Evolutionary conservation across 2,329 filamentous ascomycete species (phyloP).

Genomic region (Phialophora verrucosa): DNA sequence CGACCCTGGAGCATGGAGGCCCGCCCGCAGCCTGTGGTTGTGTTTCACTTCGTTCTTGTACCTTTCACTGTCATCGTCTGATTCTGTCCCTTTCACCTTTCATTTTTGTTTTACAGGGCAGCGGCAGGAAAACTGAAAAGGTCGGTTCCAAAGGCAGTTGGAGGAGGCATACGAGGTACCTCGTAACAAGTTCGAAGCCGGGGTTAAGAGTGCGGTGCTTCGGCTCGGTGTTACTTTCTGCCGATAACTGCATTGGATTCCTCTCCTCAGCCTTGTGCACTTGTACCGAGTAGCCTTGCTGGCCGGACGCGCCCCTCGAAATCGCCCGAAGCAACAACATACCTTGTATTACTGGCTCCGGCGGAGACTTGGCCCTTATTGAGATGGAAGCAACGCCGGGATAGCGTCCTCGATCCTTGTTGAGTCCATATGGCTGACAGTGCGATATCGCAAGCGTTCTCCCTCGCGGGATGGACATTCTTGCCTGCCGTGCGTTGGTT

Average conservation of each 20-base stretch:
- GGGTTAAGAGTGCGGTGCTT: too few species aligned
- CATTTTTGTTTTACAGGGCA: too few species aligned
- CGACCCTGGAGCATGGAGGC: too few species aligned
- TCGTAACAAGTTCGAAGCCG: too few species aligned
- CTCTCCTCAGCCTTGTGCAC: not conserved
- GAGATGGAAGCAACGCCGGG: not conserved
- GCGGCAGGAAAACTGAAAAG: too few species aligned
- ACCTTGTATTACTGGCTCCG: too few species aligned
- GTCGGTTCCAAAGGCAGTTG: too few species aligned
- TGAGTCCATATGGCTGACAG: slow-evolving; percentile 39
- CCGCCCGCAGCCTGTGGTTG: too few species aligned
- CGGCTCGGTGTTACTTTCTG: not conserved
- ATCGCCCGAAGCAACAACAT: not conserved
- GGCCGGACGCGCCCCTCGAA: not conserved
- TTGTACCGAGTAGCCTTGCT: not conserved
- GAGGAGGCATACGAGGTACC: too few species aligned
- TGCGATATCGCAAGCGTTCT: slow-evolving; percentile 56
- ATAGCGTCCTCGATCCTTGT: not conserved
- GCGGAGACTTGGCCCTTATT: not conserved
- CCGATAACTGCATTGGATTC: not conserved
- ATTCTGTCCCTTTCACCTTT: too few species aligned
- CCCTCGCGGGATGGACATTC: slow-evolving; percentile 66
- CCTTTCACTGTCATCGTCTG: too few species aligned
- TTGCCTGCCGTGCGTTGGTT: slow-evolving; percentile 61
- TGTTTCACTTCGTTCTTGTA: too few species aligned